Evolutionary conservation across 2,329 filamentous ascomycete species (phyloP), one percentile per base, ranked within the genome.

Genomic region (Penicillium sp.): DNA sequence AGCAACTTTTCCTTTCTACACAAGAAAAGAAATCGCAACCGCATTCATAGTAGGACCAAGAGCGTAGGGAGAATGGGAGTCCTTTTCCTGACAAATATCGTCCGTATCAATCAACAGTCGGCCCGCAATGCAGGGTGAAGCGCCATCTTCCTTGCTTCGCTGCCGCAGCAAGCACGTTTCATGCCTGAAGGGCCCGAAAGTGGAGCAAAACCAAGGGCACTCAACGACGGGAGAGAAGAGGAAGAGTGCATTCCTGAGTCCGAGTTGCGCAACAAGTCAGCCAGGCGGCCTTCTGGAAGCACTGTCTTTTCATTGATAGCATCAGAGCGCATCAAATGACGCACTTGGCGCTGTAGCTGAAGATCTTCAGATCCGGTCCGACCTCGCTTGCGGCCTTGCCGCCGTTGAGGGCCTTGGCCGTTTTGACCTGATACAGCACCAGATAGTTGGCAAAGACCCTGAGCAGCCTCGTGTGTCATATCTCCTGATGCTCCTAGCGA

Each of bases 151-250:
- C 70, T 67, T 45, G 74, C 73, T 67, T 79, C 76, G 51, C 71
- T 76, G 44, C 75, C 77, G 58, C 77, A 78, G 68, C 78, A 79
- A 38, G 76, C 75, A 51, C 78, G 76, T 65, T 79, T 79, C 72
- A 76, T 75, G 50, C 76, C 75, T 9, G 70, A 73, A 3, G 73
- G 71, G n/a, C 72, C 71, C 46, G 76, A 73, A 19, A 78, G 66
- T n/a, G 71, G 67, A 44, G 69, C 62, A 46, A 66, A 56, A 38
- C 68, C 65, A 26, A 72, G 64, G 30, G 69, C 65, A 56, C 61
- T 66, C 26, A 72, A 57, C 26, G 67, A 65, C 23, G 63, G 56
- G 15, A 63, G 65, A 3, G 64, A 63, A 15, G 65, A 53, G 26
- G 58, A 41, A 30, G 65, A 64, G 30, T 67, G 41, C 44, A 60